Evolutionary conservation across 306 rosid species (phyloP).

Genomic region (Aeschynomene evenia): DNA sequence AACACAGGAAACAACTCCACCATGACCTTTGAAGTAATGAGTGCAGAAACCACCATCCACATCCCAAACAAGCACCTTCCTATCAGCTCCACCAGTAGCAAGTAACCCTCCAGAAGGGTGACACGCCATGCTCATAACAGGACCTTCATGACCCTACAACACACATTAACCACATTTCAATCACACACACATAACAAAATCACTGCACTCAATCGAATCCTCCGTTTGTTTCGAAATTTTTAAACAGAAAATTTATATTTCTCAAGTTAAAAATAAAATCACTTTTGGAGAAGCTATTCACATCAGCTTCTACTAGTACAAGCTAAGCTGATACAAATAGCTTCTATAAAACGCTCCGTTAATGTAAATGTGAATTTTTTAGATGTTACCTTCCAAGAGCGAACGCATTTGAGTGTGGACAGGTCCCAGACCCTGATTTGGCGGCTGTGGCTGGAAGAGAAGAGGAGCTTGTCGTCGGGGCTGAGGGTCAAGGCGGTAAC

Average conservation of each 20-base stretch:
- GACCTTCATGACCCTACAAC: slow-evolving; percentile 85
- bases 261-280: too few relatives aligned
- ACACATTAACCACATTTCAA: not conserved
- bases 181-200: too few relatives aligned
- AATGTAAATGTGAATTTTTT: not conserved
- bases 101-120: slow-evolving; percentile 91
- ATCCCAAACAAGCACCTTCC: slow-evolving; percentile 91
- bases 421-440: slow-evolving; percentile 91
- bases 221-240: too few relatives aligned
- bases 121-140: slow-evolving; percentile 86
- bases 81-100: slow-evolving; percentile 94
- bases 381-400: slow-evolving; percentile 85
- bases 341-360: too few relatives aligned
- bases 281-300: too few relatives aligned
- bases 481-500: slow-evolving; percentile 71
- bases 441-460: slow-evolving; percentile 75
- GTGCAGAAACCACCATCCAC: slow-evolving; percentile 91
- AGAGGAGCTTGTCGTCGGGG: slow-evolving; percentile 68
- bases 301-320: too few relatives aligned
- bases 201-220: not conserved
- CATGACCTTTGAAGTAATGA: slow-evolving; percentile 88
- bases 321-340: too few relatives aligned
- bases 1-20: slow-evolving; percentile 75
- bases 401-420: slow-evolving; percentile 64
- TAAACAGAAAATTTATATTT: too few relatives aligned